These are phyloP conservation scores for Aspergillus phoenicis DNA, from an alignment of 2,329 filamentous ascomycete genomes.

Conservation along the genomic window DNA sequence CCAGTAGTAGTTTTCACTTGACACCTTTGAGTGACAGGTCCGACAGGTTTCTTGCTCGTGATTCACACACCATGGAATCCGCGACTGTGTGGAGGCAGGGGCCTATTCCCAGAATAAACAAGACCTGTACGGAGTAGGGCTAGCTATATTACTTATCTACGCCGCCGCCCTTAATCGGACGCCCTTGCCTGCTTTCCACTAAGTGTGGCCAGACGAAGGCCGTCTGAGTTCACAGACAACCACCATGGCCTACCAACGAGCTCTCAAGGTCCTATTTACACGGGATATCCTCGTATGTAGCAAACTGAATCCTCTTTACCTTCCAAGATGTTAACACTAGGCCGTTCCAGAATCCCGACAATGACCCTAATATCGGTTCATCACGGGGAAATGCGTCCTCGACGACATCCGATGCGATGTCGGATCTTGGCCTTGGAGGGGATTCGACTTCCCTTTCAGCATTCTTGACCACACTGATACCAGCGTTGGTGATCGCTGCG, in stretches of 20 bases:
- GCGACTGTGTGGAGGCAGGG: constrained; percentile 9
- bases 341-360: constrained; percentile 36
- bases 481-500: constrained; percentile 47
- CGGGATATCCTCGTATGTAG: constrained; percentile 17
- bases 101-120: background rate
- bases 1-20: constrained; percentile 1
- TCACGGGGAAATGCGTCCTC: constrained; percentile 44
- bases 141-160: background rate
- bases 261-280: background rate
- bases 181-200: background rate
- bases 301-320: background rate
- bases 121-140: constrained; percentile 2
- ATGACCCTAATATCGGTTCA: constrained; percentile 47
- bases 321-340: background rate
- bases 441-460: constrained; percentile 54
- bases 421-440: constrained; percentile 31
- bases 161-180: background rate
- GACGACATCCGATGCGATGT: constrained; percentile 34
- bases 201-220: background rate
- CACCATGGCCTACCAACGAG: constrained; percentile 7
- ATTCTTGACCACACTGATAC: constrained; percentile 53
- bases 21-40: constrained; percentile 32
- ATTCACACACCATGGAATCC: constrained; percentile 1
- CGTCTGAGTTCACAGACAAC: background rate
- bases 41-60: constrained; percentile 15